A percentile compares a stretch with the other conserved stretches of the same genome.
These are phyloP conservation scores for Mycena pura DNA, from an alignment of 768 basidiomycete species.

Conservation along the genomic window DNA sequence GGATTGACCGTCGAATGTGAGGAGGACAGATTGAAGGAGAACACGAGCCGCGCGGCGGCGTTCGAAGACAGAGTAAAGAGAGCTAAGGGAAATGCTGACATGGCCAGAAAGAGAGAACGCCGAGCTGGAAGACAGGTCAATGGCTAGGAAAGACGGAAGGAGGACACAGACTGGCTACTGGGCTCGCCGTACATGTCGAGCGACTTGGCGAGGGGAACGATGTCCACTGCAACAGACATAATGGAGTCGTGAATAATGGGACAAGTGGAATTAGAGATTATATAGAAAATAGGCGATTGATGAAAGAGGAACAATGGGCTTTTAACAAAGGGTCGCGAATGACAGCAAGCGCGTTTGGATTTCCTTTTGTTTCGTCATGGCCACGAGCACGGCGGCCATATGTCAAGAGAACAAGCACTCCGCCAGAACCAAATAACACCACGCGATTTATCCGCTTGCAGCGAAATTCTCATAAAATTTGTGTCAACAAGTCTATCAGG, in stretches of 20 bases:
- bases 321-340: constrained; percentile 15
- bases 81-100: constrained; percentile 67
- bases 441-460: too few relatives aligned
- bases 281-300: constrained; percentile 23
- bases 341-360: constrained; percentile 17
- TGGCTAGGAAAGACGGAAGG: neutral
- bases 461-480: too few relatives aligned
- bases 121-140: constrained; percentile 53
- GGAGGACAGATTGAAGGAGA: constrained; percentile 69
- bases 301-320: constrained; percentile 36
- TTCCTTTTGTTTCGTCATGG: constrained; percentile 22
- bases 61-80: constrained; percentile 63
- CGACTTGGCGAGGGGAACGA: constrained; percentile 61
- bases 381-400: too few relatives aligned
- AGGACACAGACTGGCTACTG: constrained; percentile 61
- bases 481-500: too few relatives aligned
- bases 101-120: constrained; percentile 90
- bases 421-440: too few relatives aligned
- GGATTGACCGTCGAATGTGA: constrained; percentile 88
- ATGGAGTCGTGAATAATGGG: constrained; percentile 25
- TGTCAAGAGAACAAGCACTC: too few relatives aligned
- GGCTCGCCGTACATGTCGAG: constrained; percentile 77
- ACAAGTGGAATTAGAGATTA: constrained; percentile 30
- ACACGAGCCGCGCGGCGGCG: constrained; percentile 56
- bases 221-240: constrained; percentile 74